A percentile compares a stretch with the other conserved stretches of the same genome.
Conservation (phyloP, 768 basidiomycete genomes). For the Tulasnella calospora region DNA sequence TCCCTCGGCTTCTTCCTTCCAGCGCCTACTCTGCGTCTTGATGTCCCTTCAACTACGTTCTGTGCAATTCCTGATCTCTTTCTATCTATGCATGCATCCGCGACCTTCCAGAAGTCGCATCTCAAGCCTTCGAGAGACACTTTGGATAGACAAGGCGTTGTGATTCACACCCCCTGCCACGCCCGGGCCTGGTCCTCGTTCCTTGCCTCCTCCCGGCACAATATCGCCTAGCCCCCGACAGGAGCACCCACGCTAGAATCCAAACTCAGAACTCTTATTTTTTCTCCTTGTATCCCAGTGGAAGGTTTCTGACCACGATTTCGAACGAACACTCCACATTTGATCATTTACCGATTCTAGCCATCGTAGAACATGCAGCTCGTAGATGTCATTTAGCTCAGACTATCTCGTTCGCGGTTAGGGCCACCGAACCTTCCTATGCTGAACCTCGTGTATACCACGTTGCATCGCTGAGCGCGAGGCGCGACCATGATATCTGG, state of each 20-base stretch:
- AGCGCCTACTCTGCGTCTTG: neutral
- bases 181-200: neutral
- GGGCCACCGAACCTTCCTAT: neutral
- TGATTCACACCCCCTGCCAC: neutral
- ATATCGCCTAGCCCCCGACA: constrained; percentile 1
- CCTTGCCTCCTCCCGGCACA: neutral
- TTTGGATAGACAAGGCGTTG: neutral
- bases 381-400: neutral
- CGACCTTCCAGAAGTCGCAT: neutral
- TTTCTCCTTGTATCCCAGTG: neutral
- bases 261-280: constrained; percentile 7
- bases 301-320: neutral
- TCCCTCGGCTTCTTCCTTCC: constrained; percentile 5
- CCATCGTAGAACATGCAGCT: neutral
- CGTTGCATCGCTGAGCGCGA: neutral
- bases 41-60: neutral
- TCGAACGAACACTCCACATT: neutral
- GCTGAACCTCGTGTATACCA: neutral
- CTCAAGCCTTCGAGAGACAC: neutral
- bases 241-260: neutral
- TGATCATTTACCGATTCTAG: neutral
- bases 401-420: neutral
- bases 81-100: neutral
- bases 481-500: neutral
- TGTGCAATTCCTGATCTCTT: neutral